Percentiles rank a stretch among this genome's conserved stretches.
Evolutionary conservation across 1,284 basidiomycete genomes (phyloP).

Genomic region (Amylostereum chailletii): DNA sequence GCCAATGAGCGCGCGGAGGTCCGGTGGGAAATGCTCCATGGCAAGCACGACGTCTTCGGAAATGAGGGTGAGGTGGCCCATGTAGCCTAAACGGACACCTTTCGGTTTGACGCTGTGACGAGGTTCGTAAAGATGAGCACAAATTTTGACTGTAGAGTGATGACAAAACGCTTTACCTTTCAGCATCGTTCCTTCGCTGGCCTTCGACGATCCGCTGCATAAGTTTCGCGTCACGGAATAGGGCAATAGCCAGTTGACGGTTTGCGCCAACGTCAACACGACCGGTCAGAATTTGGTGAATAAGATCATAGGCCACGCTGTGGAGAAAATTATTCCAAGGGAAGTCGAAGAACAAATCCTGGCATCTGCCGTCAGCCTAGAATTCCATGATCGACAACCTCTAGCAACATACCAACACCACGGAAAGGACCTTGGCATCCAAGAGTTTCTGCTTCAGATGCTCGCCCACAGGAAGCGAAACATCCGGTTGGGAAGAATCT

Average conservation of each 20-base stretch:
- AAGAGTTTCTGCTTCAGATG: constrained; percentile 71
- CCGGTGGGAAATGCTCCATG: constrained; percentile 78
- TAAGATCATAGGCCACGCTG: constrained; percentile 92
- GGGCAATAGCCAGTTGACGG: constrained; percentile 69
- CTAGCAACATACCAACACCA: constrained; percentile 55
- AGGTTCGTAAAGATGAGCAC: constrained; percentile 1
- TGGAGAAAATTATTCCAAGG: constrained; percentile 99
- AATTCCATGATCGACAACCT: too few species aligned
- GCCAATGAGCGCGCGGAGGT: constrained; percentile 59
- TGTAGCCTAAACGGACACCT: constrained; percentile 81
- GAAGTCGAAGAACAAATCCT: constrained; percentile 93
- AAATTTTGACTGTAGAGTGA: background rate
- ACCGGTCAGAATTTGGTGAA: constrained; percentile 94
- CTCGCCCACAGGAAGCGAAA: constrained; percentile 56
- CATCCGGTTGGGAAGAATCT: constrained; percentile 16
- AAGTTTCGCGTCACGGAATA: constrained; percentile 75
- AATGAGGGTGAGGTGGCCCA: constrained; percentile 95
- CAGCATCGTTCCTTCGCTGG: constrained; percentile 67
- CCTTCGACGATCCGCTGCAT: constrained; percentile 82
- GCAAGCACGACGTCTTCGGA: constrained; percentile 84
- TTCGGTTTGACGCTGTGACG: constrained; percentile 48
- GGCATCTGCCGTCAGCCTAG: background rate
- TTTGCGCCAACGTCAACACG: constrained; percentile 71
- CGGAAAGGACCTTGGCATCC: constrained; percentile 62
- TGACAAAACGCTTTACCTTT: constrained; percentile 44